Base-by-base conservation (phyloP, 176 grass and related monocot species). In the Carex pumila region DNA sequence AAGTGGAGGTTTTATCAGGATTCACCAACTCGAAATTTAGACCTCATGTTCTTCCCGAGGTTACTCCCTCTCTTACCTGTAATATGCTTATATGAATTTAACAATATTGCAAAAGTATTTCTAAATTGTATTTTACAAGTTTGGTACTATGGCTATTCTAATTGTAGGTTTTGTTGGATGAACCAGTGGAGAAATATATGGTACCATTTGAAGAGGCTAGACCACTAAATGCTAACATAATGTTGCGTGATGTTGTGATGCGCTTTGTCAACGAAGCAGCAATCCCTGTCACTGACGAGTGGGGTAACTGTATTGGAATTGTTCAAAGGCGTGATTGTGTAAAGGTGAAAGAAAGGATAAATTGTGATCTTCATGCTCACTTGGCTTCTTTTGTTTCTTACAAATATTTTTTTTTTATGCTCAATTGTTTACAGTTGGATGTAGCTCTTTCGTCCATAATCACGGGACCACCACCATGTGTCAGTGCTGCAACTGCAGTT, bases 141-240 rank as follows among this genome's bases (percentile, higher is more conserved):
- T 53, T 29, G 21, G 10, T 54, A 55, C 22, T 30, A 55, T 49
- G 45, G 25, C 21, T 32, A 14, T 76, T 76, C 49, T 55, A 76
- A 53, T 5, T 12, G 14, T 75, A 95, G 92, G 85, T 98, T 91
- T 70, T 90, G n/a, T 84, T 98, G 68, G 86, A 93, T 89, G 87
- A 98, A 88, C 91, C 91, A 71, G 88, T 98, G 13, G 91, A 93
- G 86, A 95, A 95, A 83, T 95, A 95, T 79, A 95, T 98, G 95
- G 81, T 89, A 80, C 66, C 89, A n/a, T 95, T 98, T 90, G 80
- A 83, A 79, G 93, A 98, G 84, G 84, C 85, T 54, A 80, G 39
- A 32, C 93, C 88, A 34, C 86, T 98, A 79, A 76, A 53, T 83
- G 89, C 84, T 67, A 89, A 83, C 59, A 14, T 90, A 85, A 93